Evolutionary conservation across 345 rosid genomes (phyloP), one percentile per base, ranked within the genome.

Genomic region (Pistacia atlantica): DNA sequence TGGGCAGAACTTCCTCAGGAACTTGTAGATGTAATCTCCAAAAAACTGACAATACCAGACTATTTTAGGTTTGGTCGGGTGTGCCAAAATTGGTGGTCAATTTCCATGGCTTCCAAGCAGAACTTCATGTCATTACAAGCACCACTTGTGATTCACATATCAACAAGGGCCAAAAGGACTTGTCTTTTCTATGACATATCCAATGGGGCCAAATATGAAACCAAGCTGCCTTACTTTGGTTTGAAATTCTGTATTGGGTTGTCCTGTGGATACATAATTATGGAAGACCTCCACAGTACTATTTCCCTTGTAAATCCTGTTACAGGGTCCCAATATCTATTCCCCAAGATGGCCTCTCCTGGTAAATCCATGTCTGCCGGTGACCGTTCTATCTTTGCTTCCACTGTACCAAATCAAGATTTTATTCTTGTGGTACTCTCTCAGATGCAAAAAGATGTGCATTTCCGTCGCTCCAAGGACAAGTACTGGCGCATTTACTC

Each of bases 121-220:
- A 37, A 35, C 8, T 74, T 74, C 11, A 14, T 51, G 35, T 28
- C 77, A 49, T 63, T 35, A 5, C 51, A 16, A 64, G 63, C 42
- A 4, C 63, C 71, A 37, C 54, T 74, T 51, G 37, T 64, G 0
- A 2, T 74, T 31, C 4, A 33, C 63, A 55, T 63, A 54, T 12
- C 61, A n/a, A 4, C 71, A 33, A n/a, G 22, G 17, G 62, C 70
- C n/a, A 54, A 37, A 11, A 74, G 7, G 7, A 20, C 71, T 0
- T 74, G 71, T 42, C 38, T 33, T 57, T 74, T 74, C 71, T 65
- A 22, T 56, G 69, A 65, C 63, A n/a, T 65, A 4, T 64, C 61
- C 10, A 2, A 55, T 38, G 42, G 13, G 12, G 25, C 14, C 33
- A 65, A n/a, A 22, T 54, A 65, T 16, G 38, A 65, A 49, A 22